phyloP scores from a whole-genome alignment of 2,329 filamentous ascomycete species.

The Trichoderma atrobrunneum region DNA sequence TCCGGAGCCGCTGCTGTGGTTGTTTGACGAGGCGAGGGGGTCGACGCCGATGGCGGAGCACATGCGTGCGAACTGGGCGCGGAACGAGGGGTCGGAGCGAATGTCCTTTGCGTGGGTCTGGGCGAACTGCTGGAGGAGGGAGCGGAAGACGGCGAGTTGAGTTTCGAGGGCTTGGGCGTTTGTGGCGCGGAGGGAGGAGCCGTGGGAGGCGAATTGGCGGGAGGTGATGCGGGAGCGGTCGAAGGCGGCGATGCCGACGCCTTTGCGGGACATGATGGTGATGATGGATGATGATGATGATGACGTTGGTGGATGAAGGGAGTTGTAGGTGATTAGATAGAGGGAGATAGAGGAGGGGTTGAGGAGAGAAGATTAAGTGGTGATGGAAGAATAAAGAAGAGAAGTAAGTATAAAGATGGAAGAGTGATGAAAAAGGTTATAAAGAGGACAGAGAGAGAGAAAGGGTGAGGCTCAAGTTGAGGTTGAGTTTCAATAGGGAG shows the following conservation, averaged over 20 bases:
- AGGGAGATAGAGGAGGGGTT: not conserved
- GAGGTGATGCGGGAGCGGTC: constrained; percentile 80
- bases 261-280: constrained; percentile 65
- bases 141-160: constrained; percentile 94
- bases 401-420: not conserved
- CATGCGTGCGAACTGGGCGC: constrained; percentile 97
- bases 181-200: constrained; percentile 76
- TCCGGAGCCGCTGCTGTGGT: constrained; percentile 34
- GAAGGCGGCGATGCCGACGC: constrained; percentile 87
- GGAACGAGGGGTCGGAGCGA: constrained; percentile 89
- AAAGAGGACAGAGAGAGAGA: not conserved
- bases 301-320: not conserved
- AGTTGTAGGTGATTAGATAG: not conserved
- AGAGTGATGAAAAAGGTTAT: not conserved
- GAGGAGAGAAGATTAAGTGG: not conserved
- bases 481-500: not conserved
- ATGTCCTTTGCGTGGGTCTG: constrained; percentile 94
- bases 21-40: constrained; percentile 63
- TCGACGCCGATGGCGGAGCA: constrained; percentile 96
- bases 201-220: constrained; percentile 87
- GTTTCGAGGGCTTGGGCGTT: constrained; percentile 86
- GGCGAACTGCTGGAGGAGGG: constrained; percentile 90
- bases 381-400: too few species aligned
- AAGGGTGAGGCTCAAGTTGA: not conserved
- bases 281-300: constrained; percentile 1